Evolutionary conservation across 2,329 filamentous ascomycete species (phyloP).

Genomic region (Microdochium nivale): DNA sequence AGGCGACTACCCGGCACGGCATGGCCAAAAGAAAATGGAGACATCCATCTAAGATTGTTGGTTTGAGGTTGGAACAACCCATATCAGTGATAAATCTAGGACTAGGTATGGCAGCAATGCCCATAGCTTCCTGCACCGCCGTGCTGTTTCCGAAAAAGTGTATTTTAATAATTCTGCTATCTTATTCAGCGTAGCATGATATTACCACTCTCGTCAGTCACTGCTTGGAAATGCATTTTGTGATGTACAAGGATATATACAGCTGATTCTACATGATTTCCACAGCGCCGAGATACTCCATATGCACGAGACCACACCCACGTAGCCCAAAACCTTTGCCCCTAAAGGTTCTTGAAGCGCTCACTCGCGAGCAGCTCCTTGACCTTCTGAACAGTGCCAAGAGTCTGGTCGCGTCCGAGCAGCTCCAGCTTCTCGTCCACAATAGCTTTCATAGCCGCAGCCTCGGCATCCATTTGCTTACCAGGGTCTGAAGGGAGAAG

Average conservation of each 20-base stretch:
- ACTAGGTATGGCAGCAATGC: no score
- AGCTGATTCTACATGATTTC: background rate
- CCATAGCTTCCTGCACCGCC: no score
- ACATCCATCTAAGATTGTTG: no score
- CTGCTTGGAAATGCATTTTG: background rate
- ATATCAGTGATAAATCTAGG: no score
- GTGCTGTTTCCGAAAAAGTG: no score
- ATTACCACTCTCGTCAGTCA: background rate
- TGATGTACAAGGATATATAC: background rate
- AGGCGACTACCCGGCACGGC: no score
- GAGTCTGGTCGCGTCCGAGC: conserved; percentile 41
- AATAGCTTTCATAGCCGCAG: conserved; percentile 25
- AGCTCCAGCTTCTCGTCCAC: conserved; percentile 45
- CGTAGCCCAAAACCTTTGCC: conserved; percentile 8
- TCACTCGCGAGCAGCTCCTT: conserved; percentile 47
- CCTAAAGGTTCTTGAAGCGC: conserved; percentile 29
- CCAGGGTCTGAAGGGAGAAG: conserved; percentile 34
- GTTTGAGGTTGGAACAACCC: no score
- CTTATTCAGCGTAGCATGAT: background rate
- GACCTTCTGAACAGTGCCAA: conserved; percentile 44
- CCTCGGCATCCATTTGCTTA: conserved; percentile 35
- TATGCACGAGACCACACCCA: conserved; percentile 6
- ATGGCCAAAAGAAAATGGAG: no score
- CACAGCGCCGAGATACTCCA: background rate
- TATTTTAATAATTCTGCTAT: no score